These are phyloP conservation scores for Emmonsiellopsis sp. DNA, from an alignment of 2,329 filamentous ascomycete genomes.

Conservation along the genomic window DNA sequence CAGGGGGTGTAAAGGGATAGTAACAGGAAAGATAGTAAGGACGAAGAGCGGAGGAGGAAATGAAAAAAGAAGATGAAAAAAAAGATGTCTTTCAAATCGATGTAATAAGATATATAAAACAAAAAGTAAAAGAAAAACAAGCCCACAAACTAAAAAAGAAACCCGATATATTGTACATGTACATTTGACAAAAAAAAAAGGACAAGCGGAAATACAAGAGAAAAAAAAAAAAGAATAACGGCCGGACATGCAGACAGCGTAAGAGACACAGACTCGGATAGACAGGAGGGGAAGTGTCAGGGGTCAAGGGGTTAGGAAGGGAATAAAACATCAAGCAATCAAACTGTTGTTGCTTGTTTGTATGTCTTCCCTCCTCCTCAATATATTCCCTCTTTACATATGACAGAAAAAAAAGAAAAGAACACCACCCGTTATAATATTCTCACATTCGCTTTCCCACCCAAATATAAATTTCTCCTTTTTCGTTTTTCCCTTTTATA, in stretches of 20 bases:
- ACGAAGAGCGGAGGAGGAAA: too few relatives aligned
- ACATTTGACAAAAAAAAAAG: neutral
- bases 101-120: neutral
- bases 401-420: neutral
- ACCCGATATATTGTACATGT: slow-evolving; percentile 2
- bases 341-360: neutral
- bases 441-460: slow-evolving; percentile 7
- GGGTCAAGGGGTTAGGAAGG: too few relatives aligned
- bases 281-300: neutral
- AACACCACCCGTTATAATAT: neutral
- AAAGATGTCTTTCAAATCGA: neutral
- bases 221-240: neutral
- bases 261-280: neutral
- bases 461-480: slow-evolving; percentile 8
- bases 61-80: neutral
- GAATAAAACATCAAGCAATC: neutral
- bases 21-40: too few relatives aligned
- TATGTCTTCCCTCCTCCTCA: neutral
- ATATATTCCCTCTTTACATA: neutral
- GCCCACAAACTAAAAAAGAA: too few relatives aligned
- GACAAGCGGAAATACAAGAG: neutral
- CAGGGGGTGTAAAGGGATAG: too few relatives aligned
- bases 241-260: neutral
- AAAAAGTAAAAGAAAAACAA: too few relatives aligned
- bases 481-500: slow-evolving; percentile 23